Conservation (phyloP, 768 basidiomycete genomes). For the Pholiota conissans region DNA sequence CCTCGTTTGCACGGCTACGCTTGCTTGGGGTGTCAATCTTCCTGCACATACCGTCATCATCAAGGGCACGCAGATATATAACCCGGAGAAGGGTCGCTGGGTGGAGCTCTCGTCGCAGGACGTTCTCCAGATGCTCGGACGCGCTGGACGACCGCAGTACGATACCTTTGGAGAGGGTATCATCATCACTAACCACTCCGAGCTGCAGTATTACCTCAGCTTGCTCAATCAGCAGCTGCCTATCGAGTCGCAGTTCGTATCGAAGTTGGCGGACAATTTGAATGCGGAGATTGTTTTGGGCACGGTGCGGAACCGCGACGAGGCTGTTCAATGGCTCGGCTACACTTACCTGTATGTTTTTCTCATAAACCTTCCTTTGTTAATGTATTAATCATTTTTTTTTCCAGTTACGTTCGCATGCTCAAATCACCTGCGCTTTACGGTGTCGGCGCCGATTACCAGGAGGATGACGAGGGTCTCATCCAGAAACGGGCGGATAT, state of each 20-base stretch:
- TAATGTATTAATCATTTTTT: background rate
- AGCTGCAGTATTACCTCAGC: slow-evolving; percentile 95
- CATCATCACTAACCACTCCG: slow-evolving; percentile 97
- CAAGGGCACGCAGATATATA: slow-evolving; percentile 99
- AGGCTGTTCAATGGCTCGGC: slow-evolving; percentile 96
- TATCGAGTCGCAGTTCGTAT: slow-evolving; percentile 94
- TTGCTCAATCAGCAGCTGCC: slow-evolving; percentile 97
- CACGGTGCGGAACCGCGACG: slow-evolving; percentile 91
- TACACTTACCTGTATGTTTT: slow-evolving; percentile 86
- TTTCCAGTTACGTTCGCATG: slow-evolving; percentile 87
- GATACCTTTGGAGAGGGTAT: slow-evolving; percentile 97
- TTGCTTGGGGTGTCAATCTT: slow-evolving; percentile 99
- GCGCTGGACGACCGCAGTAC: slow-evolving; percentile 95
- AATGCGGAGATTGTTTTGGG: slow-evolving; percentile 98
- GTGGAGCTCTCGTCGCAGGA: slow-evolving; percentile 94
- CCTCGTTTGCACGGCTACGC: slow-evolving; percentile 93
- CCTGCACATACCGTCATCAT: slow-evolving; percentile 98
- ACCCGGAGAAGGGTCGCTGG: slow-evolving; percentile 98
- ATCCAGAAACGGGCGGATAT: slow-evolving; percentile 96
- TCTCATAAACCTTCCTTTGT: slow-evolving; percentile 9
- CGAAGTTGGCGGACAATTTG: slow-evolving; percentile 89
- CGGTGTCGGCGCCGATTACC: slow-evolving; percentile 86
- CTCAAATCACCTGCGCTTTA: slow-evolving; percentile 87
- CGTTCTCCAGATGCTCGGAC: slow-evolving; percentile 97
- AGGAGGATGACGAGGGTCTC: slow-evolving; percentile 78